Evolutionary conservation across 148 eudicot genomes (phyloP), one percentile per base, ranked within the genome.

Genomic region (Suaeda aralocaspica): DNA sequence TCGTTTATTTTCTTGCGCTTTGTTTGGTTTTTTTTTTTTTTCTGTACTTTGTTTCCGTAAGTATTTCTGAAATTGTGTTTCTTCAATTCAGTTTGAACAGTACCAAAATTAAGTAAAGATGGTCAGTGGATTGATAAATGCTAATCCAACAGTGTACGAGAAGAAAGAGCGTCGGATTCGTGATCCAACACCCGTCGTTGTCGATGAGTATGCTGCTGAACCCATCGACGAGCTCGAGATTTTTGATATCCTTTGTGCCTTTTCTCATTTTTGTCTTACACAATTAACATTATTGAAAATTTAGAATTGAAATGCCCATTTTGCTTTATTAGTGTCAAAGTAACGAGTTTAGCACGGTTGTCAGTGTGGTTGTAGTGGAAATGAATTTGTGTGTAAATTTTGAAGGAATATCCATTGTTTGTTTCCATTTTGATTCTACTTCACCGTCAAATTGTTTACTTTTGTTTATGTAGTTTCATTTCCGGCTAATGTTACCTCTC

Each of bases 121-220:
- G 82, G 79, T 78, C 39, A 71, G 42, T 59, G 86, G 86, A 51
- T 78, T 83, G 36, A 83, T 83, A n/a, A 83, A 83, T 73, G 86
- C 82, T 3, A 83, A 83, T 67, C 86, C 86, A 55, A 80, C 76
- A 1, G 78, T 83, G 2, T 80, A 83, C 31, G 84, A 83, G 71
- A 83, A 75, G 76, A 80, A 75, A 63, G 86, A 83, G 26, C 77
- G 84, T 13, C 69, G 74, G 8, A 26, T 62, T 70, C 79, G 82
- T 18, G 63, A 83, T 9, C 73, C 21, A 3, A 46, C 31, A 3
- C 31, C 68, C 19, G 48, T 30, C 14, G 31, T 19, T 0, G 76
- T 12, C 1, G 82, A 83, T 55, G 86, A 83, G 70, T 78, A 72
- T 53, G 58, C 82, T 25, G 84, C 69, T 30, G 83, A 76, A 58